Evolutionary conservation across 176 grass and related monocot species (phyloP), one percentile per base, ranked within the genome.

Genomic region (Musa itinerans): DNA sequence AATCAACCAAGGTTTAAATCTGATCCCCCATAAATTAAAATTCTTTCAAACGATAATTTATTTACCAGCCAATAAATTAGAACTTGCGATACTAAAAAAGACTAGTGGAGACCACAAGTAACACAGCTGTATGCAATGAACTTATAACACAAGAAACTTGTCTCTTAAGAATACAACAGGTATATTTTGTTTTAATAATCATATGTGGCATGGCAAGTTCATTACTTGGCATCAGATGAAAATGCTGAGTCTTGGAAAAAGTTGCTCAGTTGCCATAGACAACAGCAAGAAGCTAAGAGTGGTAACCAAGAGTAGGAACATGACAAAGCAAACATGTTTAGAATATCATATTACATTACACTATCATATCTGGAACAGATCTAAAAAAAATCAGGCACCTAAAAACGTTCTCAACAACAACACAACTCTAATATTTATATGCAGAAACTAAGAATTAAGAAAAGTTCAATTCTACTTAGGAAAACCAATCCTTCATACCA

Each of bases 401-500:
- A 64, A 65, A 65, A 65, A 11, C 14, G 3, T 12, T 14, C 63
- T 25, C 34, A 43, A 43, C 34, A 43, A 43, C 34, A 43, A 43
- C 3, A 43, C 34, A 43, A 43, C 34, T 43, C 34, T 43, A 43
- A 43, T 43, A 43, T 43, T 43, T 43, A 43, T 43, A 43, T 43
- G 34, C 34, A 43, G 34, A 43, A 43, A 43, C 4, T 65, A 2
- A 65, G 63, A n/a, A 70, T 50, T 48, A 70, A 20, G 3, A 50
- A 21, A 51, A 51, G n/a, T n/a, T 61, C 17, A 61, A 61, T n/a
- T 51, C 16, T 43, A 11, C 69, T 54, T 72, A 72, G 26, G 13
- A 69, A 50, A 53, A 72, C 11, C 11, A 50, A 13, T 20, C 43
- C 34, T 73, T 2, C 83, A 80, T 93, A 98, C 90, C 86, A 93